Evolutionary conservation across 257 asterid genomes (phyloP).

Genomic region (Sherardia arvensis): DNA sequence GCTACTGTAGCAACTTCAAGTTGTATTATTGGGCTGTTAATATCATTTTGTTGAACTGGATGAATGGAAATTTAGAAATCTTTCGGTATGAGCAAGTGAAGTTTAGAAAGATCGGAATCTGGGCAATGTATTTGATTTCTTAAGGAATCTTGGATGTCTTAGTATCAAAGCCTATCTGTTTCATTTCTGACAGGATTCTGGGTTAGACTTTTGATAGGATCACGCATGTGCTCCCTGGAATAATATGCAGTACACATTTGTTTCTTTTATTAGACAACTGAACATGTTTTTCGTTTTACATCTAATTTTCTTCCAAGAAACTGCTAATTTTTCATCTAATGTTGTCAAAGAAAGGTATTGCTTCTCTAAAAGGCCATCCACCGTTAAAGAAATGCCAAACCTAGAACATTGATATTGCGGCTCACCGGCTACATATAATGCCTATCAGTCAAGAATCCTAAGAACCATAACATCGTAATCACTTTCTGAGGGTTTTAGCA

Average conservation of each 20-base stretch:
- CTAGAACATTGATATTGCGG: conserved; percentile 41
- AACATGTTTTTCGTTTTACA: background rate
- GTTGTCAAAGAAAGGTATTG: conserved; percentile 45
- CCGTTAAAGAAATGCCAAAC: conserved; percentile 58
- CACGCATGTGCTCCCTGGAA: background rate
- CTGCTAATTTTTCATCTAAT: background rate
- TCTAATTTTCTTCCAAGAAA: background rate
- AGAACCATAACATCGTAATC: background rate
- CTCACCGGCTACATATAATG: conserved; percentile 40
- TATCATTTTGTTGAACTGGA: no score
- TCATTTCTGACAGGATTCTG: background rate
- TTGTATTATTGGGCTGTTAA: background rate
- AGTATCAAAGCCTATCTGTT: background rate
- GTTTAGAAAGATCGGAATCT: background rate
- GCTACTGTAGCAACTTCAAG: no score
- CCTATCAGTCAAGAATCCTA: background rate
- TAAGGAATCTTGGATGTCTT: background rate
- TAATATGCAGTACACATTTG: no score
- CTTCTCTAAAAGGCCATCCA: conserved; percentile 46
- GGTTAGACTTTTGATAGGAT: background rate
- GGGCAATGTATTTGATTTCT: background rate
- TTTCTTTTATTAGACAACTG: background rate
- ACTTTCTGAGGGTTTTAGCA: background rate
- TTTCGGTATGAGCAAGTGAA: background rate
- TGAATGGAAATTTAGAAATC: background rate